Evolutionary conservation across 495 filamentous ascomycete genomes (phyloP).

Genomic region (Lepraria neglecta): DNA sequence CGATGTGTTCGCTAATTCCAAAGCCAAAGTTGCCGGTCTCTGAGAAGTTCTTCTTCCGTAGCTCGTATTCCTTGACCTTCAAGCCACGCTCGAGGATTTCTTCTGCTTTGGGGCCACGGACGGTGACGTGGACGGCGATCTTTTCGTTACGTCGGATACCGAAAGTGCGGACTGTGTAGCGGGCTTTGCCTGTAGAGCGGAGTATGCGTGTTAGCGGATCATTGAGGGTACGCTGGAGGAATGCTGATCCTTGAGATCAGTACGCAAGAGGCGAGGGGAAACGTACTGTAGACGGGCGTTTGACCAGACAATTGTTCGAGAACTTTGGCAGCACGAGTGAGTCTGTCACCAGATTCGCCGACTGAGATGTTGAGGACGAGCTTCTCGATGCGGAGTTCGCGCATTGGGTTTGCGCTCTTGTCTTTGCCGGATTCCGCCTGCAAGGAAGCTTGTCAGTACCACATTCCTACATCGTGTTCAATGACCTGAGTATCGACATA

Average conservation of each 20-base stretch:
- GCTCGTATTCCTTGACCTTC: slow-evolving; percentile 99
- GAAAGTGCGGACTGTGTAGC: slow-evolving; percentile 99
- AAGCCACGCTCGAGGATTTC: slow-evolving; percentile 99
- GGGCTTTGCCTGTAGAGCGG: slow-evolving; percentile 74
- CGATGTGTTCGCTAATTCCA: slow-evolving; percentile 99
- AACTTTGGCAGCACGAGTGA: slow-evolving; percentile 99
- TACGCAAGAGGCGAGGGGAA: neutral
- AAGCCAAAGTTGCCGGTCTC: slow-evolving; percentile 99
- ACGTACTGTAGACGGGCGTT: slow-evolving; percentile 96
- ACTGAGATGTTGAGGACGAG: slow-evolving; percentile 99
- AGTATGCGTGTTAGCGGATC: neutral
- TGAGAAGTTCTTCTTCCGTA: slow-evolving; percentile 98
- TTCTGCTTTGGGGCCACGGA: slow-evolving; percentile 99
- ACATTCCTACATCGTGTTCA: neutral
- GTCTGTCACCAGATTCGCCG: slow-evolving; percentile 99
- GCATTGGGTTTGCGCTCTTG: slow-evolving; percentile 95
- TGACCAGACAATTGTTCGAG: slow-evolving; percentile 99
- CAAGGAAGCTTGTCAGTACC: neutral
- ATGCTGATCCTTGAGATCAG: neutral
- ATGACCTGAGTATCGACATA: neutral
- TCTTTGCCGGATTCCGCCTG: slow-evolving; percentile 50
- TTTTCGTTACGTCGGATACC: slow-evolving; percentile 99
- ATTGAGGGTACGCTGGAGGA: neutral
- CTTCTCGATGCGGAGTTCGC: slow-evolving; percentile 99
- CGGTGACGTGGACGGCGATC: slow-evolving; percentile 98